Evolutionary conservation across 441 rosid species (phyloP).

Genomic region (Dalechampia spathulata): DNA sequence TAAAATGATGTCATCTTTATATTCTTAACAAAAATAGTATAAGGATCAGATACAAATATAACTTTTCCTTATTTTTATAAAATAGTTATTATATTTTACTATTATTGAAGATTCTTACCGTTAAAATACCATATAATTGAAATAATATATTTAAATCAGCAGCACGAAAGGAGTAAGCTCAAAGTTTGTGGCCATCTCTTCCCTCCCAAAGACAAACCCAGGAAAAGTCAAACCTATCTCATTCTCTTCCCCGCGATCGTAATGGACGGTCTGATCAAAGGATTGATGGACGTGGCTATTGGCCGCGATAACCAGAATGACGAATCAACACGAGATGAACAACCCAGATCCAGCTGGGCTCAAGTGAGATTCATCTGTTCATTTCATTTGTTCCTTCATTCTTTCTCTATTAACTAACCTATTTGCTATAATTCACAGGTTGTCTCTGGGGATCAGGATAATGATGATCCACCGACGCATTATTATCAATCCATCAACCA

Average conservation of each 20-base stretch:
- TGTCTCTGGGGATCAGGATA: slow-evolving; percentile 40
- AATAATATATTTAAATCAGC: too few relatives aligned
- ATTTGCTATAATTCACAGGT: slow-evolving; percentile 33
- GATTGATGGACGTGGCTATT: slow-evolving; percentile 52
- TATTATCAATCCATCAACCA: slow-evolving; percentile 4
- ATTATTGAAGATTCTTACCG: too few relatives aligned
- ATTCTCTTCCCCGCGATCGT: background rate
- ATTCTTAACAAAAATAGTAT: too few relatives aligned
- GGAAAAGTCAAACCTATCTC: background rate
- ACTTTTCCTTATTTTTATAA: too few relatives aligned
- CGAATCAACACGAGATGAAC: slow-evolving; percentile 33
- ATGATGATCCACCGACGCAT: slow-evolving; percentile 14
- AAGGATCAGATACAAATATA: too few relatives aligned
- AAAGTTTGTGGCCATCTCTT: too few relatives aligned
- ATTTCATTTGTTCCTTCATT: background rate
- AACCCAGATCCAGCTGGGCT: slow-evolving; percentile 74
- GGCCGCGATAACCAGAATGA: slow-evolving; percentile 28
- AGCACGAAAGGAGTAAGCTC: too few relatives aligned
- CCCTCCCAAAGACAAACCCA: too few relatives aligned
- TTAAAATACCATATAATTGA: too few relatives aligned
- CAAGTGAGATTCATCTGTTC: slow-evolving; percentile 26
- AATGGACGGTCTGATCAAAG: slow-evolving; percentile 82
- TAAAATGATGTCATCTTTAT: too few relatives aligned
- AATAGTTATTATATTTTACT: too few relatives aligned
- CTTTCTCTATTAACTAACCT: background rate